Percentiles rank a stretch among this genome's conserved stretches.
Conservation (phyloP, 2,329 filamentous ascomycete species). For the Aspergillus piperis region DNA sequence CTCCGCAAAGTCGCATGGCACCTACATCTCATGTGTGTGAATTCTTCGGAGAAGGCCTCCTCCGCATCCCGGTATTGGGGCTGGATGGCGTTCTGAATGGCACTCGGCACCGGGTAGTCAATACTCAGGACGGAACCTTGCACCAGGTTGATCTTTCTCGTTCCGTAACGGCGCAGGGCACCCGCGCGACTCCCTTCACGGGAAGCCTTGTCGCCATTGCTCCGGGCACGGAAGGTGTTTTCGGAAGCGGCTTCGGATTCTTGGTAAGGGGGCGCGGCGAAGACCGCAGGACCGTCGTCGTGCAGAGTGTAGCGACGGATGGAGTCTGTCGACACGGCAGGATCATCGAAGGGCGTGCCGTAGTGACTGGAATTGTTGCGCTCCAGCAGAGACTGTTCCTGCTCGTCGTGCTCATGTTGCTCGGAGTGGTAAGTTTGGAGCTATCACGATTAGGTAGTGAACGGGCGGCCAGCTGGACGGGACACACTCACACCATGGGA, state of each 20-base stretch:
- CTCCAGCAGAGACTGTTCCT: slow-evolving; percentile 30
- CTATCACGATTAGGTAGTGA: not conserved
- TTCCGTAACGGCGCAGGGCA: slow-evolving; percentile 80
- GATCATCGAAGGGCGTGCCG: slow-evolving; percentile 50
- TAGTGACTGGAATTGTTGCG: slow-evolving; percentile 45
- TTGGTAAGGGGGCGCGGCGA: slow-evolving; percentile 51
- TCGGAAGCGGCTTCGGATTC: slow-evolving; percentile 55
- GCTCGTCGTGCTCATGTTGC: slow-evolving; percentile 18
- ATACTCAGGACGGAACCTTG: slow-evolving; percentile 95
- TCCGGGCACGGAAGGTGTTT: slow-evolving; percentile 43
- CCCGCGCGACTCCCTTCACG: slow-evolving; percentile 18
- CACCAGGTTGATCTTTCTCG: slow-evolving; percentile 95
- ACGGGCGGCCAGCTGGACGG: not conserved
- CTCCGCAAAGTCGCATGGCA: slow-evolving; percentile 12
- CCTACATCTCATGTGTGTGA: slow-evolving; percentile 88
- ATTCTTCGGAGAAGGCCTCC: slow-evolving; percentile 83
- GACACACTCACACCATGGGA: slow-evolving; percentile 5
- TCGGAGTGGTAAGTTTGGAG: not conserved
- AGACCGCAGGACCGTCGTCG: slow-evolving; percentile 58
- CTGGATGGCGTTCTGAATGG: slow-evolving; percentile 96
- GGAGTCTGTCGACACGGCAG: slow-evolving; percentile 42
- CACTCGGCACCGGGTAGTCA: slow-evolving; percentile 94
- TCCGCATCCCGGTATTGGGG: slow-evolving; percentile 84
- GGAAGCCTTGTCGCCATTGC: slow-evolving; percentile 23
- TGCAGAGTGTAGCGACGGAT: slow-evolving; percentile 36